Base-by-base conservation (phyloP, 169 alveolate genomes). In the Eimeria acervulina region DNA sequence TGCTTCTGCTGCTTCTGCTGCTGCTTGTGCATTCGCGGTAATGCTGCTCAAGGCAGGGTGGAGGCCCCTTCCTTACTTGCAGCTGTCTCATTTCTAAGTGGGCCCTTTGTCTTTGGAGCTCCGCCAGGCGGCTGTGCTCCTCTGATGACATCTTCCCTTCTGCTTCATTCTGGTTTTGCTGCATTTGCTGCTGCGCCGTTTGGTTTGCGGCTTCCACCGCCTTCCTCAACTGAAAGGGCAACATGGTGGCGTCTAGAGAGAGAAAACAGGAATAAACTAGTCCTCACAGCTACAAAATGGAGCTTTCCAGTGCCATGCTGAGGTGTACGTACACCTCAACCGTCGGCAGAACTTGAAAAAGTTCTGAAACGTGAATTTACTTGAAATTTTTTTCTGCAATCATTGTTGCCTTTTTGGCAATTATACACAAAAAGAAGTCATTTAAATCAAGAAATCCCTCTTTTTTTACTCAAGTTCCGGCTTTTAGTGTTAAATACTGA, bases 181-280 rank as follows among this genome's bases (percentile, higher is more conserved):
- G 51, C 90, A 19, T 13, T 33, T 55, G 84, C 89, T 36, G 95
- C 91, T 44, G 95, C 81, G 44, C 88, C 44, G 88, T 78, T 66
- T 38, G 95, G 63, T 91, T 42, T 36, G 95, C 95, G 80, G 85
- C 95, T 33, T 72, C 91, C 63, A 91, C 95, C 26, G 95, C 95
- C 52, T 74, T 72, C 26, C 83, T 42, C 28, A 91, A 83, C 83
- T 91, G 95, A 17, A 36, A 63, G 8, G 95, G 95, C 83, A 91
- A 68, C 95, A 91, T 91, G 61, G 68, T 72, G 38, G 90, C 70
- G 55, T 6, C 12, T n/a, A 78, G n/a, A 72, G 47, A 40, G 44
- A 76, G 36, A 23, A 76, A 36, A 42, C 21, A 76, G 36, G 55
- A 33, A 8, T 2, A 76, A 72, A 31, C 2, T 3, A 36, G 40